phyloP scores from a whole-genome alignment of 78 protist genomes.

The Dictyostelium firmibasis region DNA sequence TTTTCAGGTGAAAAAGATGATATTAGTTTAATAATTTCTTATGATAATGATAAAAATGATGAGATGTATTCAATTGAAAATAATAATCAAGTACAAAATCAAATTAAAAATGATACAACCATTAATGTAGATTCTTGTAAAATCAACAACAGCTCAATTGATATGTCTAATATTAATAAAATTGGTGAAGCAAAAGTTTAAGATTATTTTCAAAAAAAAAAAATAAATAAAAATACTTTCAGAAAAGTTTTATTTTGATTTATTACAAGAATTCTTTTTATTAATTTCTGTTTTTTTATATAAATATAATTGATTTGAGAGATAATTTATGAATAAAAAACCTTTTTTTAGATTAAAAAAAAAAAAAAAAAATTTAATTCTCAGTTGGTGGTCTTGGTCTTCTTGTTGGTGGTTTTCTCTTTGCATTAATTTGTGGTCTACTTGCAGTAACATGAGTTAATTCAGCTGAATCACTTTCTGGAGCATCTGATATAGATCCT shows the following conservation, averaged over 20 bases:
- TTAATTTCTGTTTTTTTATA: not conserved
- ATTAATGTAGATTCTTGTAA: not conserved
- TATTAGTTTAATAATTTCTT: not conserved
- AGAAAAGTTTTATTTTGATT: not conserved
- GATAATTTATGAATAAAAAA: not conserved
- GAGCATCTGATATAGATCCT: slow-evolving; percentile 40
- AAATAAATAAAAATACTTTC: not conserved
- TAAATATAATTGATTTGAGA: not conserved
- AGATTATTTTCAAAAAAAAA: no score
- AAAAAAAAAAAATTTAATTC: not conserved
- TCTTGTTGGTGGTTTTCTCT: slow-evolving; percentile 74
- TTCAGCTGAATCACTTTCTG: slow-evolving; percentile 42
- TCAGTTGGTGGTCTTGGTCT: slow-evolving; percentile 70
- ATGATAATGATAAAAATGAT: not conserved
- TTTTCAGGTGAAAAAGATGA: not conserved
- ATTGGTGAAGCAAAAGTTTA: not conserved
- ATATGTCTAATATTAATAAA: not conserved
- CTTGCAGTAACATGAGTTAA: slow-evolving; percentile 38
- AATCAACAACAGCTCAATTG: not conserved
- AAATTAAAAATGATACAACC: not conserved
- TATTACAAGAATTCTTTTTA: not conserved
- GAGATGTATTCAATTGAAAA: not conserved
- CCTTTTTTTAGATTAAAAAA: not conserved
- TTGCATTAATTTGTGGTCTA: slow-evolving; percentile 49
- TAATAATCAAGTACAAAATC: not conserved